Conservation (phyloP, 2,329 filamentous ascomycete species). For the Fusarium sp. region DNA sequence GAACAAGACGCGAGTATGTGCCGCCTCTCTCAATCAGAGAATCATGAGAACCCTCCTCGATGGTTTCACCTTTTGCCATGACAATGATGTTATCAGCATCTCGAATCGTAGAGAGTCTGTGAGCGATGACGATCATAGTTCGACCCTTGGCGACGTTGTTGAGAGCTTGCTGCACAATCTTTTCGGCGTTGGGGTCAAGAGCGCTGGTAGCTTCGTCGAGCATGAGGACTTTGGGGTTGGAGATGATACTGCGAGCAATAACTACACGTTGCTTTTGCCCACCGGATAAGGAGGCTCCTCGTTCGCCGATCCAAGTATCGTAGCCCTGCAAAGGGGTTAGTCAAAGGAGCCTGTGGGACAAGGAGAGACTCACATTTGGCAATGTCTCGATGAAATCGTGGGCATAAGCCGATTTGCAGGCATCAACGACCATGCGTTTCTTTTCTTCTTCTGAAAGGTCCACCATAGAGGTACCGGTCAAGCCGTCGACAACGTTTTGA, state of each 20-base stretch:
- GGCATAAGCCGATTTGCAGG: slow-evolving; percentile 61
- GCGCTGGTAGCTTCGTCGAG: slow-evolving; percentile 76
- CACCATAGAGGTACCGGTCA: slow-evolving; percentile 51
- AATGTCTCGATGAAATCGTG: slow-evolving; percentile 62
- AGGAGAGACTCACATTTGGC: slow-evolving; percentile 44
- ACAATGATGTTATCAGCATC: slow-evolving; percentile 74
- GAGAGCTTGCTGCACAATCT: slow-evolving; percentile 65
- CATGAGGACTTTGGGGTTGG: slow-evolving; percentile 69
- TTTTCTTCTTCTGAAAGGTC: slow-evolving; percentile 55
- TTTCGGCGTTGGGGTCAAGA: slow-evolving; percentile 56
- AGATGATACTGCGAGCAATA: slow-evolving; percentile 73
- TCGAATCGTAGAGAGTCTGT: slow-evolving; percentile 66
- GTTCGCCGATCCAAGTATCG: slow-evolving; percentile 69
- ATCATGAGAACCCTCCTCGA: slow-evolving; percentile 71
- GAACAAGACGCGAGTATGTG: slow-evolving; percentile 62
- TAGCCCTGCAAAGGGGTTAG: slow-evolving; percentile 56
- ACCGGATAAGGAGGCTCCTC: slow-evolving; percentile 71
- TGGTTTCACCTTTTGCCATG: slow-evolving; percentile 64
- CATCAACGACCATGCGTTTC: slow-evolving; percentile 54
- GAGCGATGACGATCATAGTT: slow-evolving; percentile 74
- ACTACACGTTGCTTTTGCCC: slow-evolving; percentile 74
- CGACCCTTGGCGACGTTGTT: slow-evolving; percentile 63
- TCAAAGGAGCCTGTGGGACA: accelerated
- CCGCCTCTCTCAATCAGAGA: slow-evolving; percentile 59
- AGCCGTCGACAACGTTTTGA: slow-evolving; percentile 62